These are phyloP conservation scores for Dentipellis fragilis DNA, from an alignment of 768 basidiomycete species.

Conservation along the genomic window DNA sequence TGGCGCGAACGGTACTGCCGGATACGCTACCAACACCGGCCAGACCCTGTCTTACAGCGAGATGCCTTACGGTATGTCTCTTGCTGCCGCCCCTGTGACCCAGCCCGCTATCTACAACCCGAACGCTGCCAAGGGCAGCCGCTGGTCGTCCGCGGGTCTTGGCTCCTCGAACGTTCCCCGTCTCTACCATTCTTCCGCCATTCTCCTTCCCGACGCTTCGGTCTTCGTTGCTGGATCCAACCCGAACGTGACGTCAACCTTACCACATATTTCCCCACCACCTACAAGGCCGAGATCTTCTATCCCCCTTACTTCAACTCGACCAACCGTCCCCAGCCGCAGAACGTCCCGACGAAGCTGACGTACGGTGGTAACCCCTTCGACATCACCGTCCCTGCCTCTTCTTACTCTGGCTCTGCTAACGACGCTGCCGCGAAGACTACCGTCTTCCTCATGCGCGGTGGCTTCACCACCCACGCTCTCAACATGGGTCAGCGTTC, in stretches of 20 bases:
- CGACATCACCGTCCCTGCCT: conserved; percentile 58
- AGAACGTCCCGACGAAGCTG: conserved; percentile 62
- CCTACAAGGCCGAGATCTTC: conserved; percentile 79
- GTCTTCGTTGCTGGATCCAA: conserved; percentile 89
- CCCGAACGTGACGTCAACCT: conserved; percentile 80
- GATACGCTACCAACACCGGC: conserved; percentile 50
- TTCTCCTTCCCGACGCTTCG: conserved; percentile 82
- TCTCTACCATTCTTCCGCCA: conserved; percentile 85
- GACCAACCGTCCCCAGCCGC: conserved; percentile 53
- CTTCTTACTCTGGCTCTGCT: conserved; percentile 54
- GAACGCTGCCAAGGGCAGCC: conserved; percentile 53
- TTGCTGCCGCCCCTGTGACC: conserved; percentile 72
- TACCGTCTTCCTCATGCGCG: conserved; percentile 70
- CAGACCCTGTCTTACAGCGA: conserved; percentile 23
- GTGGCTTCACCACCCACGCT: conserved; percentile 77
- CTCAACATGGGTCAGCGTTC: conserved; percentile 86
- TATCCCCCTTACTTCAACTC: conserved; percentile 85
- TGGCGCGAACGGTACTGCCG: conserved; percentile 78
- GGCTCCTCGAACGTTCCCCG: conserved; percentile 56
- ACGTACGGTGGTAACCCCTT: conserved; percentile 79
- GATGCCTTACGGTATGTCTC: conserved; percentile 64
- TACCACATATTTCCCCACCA: conserved; percentile 57
- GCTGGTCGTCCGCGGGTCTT: conserved; percentile 66
- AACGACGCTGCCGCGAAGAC: conserved; percentile 68
- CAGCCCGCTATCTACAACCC: conserved; percentile 83